These are phyloP conservation scores for Macrocybe gigantea DNA, from an alignment of 768 basidiomycete species.

Conservation along the genomic window DNA sequence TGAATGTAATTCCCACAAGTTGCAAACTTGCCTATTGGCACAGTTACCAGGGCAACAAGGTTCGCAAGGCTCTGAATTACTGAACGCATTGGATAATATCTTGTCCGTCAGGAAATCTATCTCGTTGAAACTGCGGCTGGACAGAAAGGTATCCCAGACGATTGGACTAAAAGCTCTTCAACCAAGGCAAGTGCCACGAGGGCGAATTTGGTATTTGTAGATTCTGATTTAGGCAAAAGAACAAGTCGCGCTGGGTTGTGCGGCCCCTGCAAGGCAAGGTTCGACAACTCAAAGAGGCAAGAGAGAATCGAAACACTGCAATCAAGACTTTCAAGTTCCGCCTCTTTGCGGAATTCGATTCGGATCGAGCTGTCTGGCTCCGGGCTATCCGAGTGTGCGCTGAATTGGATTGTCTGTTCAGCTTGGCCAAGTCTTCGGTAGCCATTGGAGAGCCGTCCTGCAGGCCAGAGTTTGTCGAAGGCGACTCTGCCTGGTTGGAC, in stretches of 20 bases:
- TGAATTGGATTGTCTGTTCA: slow-evolving; percentile 95
- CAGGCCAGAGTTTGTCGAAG: slow-evolving; percentile 82
- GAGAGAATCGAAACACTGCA: slow-evolving; percentile 76
- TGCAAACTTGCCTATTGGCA: slow-evolving; percentile 37
- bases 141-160: slow-evolving; percentile 63
- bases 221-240: slow-evolving; percentile 41
- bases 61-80: slow-evolving; percentile 11
- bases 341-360: slow-evolving; percentile 76
- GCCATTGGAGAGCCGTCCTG: slow-evolving; percentile 94
- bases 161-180: slow-evolving; percentile 76
- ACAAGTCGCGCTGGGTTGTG: slow-evolving; percentile 62
- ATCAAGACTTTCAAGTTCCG: slow-evolving; percentile 81
- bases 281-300: slow-evolving; percentile 85
- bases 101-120: slow-evolving; percentile 70
- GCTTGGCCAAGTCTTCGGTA: slow-evolving; percentile 82
- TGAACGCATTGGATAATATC: not conserved
- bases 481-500: slow-evolving; percentile 73
- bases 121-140: slow-evolving; percentile 67
- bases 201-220: not conserved
- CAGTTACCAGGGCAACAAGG: slow-evolving; percentile 80
- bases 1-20: slow-evolving; percentile 14
- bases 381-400: slow-evolving; percentile 81
- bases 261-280: slow-evolving; percentile 67
- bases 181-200: slow-evolving; percentile 58
- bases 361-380: slow-evolving; percentile 76